Base-by-base conservation (phyloP, 805 yeast species). In the Maudiozyma serrabonitensis region DNA sequence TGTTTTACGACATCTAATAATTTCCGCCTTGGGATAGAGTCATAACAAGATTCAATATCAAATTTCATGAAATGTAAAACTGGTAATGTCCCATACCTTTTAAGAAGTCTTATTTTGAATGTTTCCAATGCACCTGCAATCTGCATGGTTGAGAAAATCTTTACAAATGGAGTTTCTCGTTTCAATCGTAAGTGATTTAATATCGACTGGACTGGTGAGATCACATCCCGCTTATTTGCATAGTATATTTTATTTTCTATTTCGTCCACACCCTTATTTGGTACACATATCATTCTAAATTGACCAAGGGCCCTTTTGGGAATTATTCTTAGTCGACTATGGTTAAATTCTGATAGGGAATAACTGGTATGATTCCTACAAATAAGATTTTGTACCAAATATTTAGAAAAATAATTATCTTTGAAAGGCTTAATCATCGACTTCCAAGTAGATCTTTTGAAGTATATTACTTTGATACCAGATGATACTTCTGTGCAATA, bases 31-130 rank as follows among this genome's bases (percentile, higher is more conserved):
- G 85, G 81, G 16, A 89, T 69, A 2, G 80, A 76, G 58, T 91
- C 97, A 62, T 80, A 90, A 49, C 96, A 88, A 3, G 81, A 74
- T 49, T 73, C 74, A 54, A 86, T 79, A 62, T 90, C 98, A 63
- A 87, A 84, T 55, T 85, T 87, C 25, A 84, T 69, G 15, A 76
- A 76, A 57, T 70, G 76, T 0, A 81, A 53, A 1, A 54, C 46
- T 0, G 79, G 79, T 4, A 73, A 15, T 1, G 19, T 40, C 0
- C 60, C 51, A 39, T 50, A 47, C 9, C 52, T 48, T 4, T 47
- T 31, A 1, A 57, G 6, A 0, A 72, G 54, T 0, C 32, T 28
- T 1, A 47, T 42, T 47, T 72, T 76, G 56, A 71, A 85, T 0
- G 55, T 37, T 6, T 61, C 50, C 0, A 84, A 52, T 3, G 57